Base-by-base conservation (phyloP, 2,329 filamentous ascomycete species). In the Stachybotrys echinatus region DNA sequence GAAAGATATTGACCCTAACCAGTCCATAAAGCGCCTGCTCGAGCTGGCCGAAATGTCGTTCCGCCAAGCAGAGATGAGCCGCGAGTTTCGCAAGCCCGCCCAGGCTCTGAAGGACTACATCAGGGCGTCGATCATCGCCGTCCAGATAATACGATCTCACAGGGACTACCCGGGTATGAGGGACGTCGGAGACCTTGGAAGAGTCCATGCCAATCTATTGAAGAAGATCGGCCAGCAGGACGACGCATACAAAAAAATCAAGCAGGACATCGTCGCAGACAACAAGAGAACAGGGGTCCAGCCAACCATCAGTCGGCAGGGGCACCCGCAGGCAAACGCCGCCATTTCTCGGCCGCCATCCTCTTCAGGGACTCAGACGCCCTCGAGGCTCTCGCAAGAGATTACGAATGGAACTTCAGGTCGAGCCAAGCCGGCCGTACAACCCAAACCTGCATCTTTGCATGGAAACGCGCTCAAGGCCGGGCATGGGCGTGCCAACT, bases 101-200 rank as follows among this genome's bases (percentile, higher is more conserved):
- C 68, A 83, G 37, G 92, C 92, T 3, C 86, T 95, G 49, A 81
- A 87, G 55, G 88, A 95, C 53, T 97, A 92, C 62, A 79, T 97
- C 51, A 82, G 86, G 54, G 89, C 92, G 12, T 91, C 81, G 52
- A 84, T 91, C 50, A 87, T 96, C 49, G 80, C 88, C 14, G 77
- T 91, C 47, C 84, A 92, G 50, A 73, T 85, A 40, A 85, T 97
- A 22, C 88, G 89, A 2, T 77, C 76, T 34, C 90, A 95, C 64
- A 82, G 80, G 50, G 88, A 92, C 54, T 95, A 84, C 65, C 79
- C 82, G 23, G 75, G 79, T 47, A 72, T 91, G 51, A 80, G 82
- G 58, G 69, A 69, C 37, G 71, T 73, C 22, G 68, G 72, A 38
- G 74, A 79, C 10, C 59, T 79, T 20, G 66, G 69, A 45, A 71